Evolutionary conservation across 345 rosid species (phyloP).

Genomic region (Aquilaria yunnanensis): DNA sequence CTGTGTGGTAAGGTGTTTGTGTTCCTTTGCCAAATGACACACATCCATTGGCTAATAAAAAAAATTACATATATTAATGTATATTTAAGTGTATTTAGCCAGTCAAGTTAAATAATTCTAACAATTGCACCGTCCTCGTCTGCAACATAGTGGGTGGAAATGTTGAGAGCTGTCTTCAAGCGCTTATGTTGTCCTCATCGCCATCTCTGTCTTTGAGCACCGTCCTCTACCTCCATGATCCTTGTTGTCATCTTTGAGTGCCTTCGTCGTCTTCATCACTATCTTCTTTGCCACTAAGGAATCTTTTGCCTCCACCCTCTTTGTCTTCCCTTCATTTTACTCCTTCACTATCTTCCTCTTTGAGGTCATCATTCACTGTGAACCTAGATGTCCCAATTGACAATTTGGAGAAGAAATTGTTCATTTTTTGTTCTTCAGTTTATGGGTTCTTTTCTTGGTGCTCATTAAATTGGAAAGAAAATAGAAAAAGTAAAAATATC

Average conservation of each 20-base stretch:
- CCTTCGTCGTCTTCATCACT: conserved; percentile 26
- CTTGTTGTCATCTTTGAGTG: conserved; percentile 90
- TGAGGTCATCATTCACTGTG: conserved; percentile 45
- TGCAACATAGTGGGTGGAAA: too few relatives aligned
- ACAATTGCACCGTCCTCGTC: too few relatives aligned
- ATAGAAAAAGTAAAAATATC: too few relatives aligned
- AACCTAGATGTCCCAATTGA: conserved; percentile 40
- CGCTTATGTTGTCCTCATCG: conserved; percentile 37
- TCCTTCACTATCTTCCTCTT: conserved; percentile 82
- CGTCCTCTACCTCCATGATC: conserved; percentile 64
- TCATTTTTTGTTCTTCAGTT: conserved; percentile 9
- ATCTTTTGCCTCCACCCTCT: conserved; percentile 64
- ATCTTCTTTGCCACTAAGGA: conserved; percentile 74
- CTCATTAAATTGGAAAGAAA: too few relatives aligned
- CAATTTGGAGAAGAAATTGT: conserved; percentile 48
- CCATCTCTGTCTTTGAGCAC: conserved; percentile 80
- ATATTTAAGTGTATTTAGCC: too few relatives aligned
- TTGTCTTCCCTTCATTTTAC: conserved; percentile 58
- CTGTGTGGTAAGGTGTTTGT: too few relatives aligned
- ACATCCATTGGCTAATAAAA: too few relatives aligned
- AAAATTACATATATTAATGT: too few relatives aligned
- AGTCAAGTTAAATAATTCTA: too few relatives aligned
- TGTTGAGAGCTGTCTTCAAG: too few relatives aligned
- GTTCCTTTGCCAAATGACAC: too few relatives aligned
- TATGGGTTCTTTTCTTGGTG: too few relatives aligned